Evolutionary conservation across 1,284 basidiomycete species (phyloP).

Genomic region (Sanghuangporus baumii): DNA sequence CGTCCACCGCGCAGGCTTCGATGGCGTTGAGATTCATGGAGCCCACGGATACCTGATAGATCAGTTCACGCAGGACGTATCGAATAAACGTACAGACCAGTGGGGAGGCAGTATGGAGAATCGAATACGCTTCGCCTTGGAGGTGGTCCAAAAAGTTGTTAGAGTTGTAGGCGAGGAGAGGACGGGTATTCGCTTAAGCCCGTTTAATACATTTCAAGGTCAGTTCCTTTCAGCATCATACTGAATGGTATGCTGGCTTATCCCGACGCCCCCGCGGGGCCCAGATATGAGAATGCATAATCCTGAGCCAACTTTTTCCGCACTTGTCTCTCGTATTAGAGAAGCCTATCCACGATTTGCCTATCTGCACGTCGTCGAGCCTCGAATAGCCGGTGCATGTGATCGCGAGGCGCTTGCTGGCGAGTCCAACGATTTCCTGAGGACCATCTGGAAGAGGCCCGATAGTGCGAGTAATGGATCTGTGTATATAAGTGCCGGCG

Average conservation of each 20-base stretch:
- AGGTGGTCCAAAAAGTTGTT: constrained; percentile 37
- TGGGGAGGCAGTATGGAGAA: constrained; percentile 58
- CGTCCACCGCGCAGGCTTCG: constrained; percentile 37
- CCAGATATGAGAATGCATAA: constrained; percentile 28
- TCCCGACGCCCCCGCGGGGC: too few relatives aligned
- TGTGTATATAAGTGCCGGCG: constrained; percentile 8
- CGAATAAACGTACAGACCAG: constrained; percentile 52
- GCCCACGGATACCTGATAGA: constrained; percentile 38
- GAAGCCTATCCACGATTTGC: constrained; percentile 42
- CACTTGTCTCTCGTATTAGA: constrained; percentile 32
- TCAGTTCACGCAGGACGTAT: constrained; percentile 34
- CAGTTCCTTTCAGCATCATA: background rate
- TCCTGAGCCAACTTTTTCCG: constrained; percentile 33
- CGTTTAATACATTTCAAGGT: constrained; percentile 42
- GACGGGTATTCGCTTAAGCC: constrained; percentile 48
- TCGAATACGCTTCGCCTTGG: constrained; percentile 42
- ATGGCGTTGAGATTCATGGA: constrained; percentile 38
- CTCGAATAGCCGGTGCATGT: constrained; percentile 23
- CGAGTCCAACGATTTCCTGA: constrained; percentile 33
- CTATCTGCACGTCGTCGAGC: constrained; percentile 48
- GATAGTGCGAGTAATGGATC: constrained; percentile 4
- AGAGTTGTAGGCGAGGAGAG: constrained; percentile 33
- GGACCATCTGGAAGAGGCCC: constrained; percentile 29
- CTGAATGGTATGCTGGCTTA: background rate
- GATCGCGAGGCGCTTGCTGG: constrained; percentile 16